Percentiles rank a stretch among this genome's conserved stretches.
Evolutionary conservation across 208 protist species (phyloP).

Genomic region (Leishmania guyanensis): DNA sequence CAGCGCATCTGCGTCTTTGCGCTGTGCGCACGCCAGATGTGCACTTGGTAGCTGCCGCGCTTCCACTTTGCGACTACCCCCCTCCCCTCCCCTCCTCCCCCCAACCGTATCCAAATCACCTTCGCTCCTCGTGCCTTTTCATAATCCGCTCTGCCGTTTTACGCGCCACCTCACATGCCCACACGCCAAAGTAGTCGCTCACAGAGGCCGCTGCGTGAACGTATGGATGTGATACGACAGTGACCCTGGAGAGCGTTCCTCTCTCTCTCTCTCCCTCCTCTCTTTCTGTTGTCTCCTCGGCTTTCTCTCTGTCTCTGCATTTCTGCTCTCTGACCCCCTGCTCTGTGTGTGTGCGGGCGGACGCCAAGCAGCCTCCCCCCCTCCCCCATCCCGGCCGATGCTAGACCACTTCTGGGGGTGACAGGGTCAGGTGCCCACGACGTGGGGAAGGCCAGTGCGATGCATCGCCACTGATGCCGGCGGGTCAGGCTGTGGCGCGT

Average conservation of each 20-base stretch:
- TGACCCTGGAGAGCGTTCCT: not conserved
- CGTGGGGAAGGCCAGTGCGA: not conserved
- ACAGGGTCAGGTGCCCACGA: not conserved
- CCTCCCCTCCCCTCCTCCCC: not conserved
- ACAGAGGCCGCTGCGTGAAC: not conserved
- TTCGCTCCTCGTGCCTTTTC: not conserved
- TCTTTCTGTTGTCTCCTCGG: not conserved
- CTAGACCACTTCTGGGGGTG: not conserved
- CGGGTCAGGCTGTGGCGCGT: not conserved
- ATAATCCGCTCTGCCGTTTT: not conserved
- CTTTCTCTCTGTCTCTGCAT: constrained; percentile 4
- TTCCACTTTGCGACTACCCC: not conserved
- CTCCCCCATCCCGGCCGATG: not conserved
- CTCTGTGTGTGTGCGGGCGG: not conserved
- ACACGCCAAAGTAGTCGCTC: not conserved
- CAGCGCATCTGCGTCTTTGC: not conserved
- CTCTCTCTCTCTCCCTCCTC: not conserved
- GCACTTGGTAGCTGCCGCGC: not conserved
- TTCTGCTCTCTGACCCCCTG: not conserved
- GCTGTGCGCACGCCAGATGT: not conserved
- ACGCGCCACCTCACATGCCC: not conserved
- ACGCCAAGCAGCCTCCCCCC: not conserved
- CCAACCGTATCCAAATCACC: not conserved
- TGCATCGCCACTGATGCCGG: not conserved
- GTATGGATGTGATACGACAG: not conserved